A percentile compares a stretch with the other conserved stretches of the same genome.
phyloP scores from a whole-genome alignment of 2,329 filamentous ascomycete species.

The Colletotrichum truncatum region DNA sequence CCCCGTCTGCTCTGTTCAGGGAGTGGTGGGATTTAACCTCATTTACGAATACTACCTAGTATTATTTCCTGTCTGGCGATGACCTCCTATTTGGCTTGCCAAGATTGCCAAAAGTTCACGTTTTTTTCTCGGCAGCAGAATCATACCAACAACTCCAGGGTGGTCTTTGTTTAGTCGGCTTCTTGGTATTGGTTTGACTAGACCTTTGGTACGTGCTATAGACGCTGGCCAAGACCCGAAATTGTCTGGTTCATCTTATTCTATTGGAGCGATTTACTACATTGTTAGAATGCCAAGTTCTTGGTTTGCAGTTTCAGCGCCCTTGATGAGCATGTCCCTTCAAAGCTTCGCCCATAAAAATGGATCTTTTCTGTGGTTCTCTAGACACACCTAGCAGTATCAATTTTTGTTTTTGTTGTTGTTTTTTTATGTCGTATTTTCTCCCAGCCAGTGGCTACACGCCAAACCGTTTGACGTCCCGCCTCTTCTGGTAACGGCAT shows the following conservation, averaged over 20 bases:
- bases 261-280: background rate
- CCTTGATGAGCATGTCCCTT: conserved; percentile 4
- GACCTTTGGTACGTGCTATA: background rate
- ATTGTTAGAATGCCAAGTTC: conserved; percentile 2
- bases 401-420: background rate
- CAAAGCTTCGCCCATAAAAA: conserved; percentile 2
- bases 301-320: conserved; percentile 13
- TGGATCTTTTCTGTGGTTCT: background rate
- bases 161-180: background rate
- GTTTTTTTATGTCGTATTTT: background rate
- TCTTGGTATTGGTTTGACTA: background rate
- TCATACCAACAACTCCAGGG: background rate
- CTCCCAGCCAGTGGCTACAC: too few species aligned
- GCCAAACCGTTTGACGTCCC: background rate
- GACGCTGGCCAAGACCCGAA: conserved; percentile 1
- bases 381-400: background rate
- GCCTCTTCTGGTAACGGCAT: background rate
- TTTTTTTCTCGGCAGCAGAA: background rate
- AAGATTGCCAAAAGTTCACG: background rate
- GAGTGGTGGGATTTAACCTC: background rate
- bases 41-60: conserved; percentile 1
- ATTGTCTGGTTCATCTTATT: background rate
- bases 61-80: background rate
- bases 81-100: background rate
- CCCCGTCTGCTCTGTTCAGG: background rate